Evolutionary conservation across 192 early-diverging fungal genomes (phyloP).

Genomic region (Geosiphon pyriformis): DNA sequence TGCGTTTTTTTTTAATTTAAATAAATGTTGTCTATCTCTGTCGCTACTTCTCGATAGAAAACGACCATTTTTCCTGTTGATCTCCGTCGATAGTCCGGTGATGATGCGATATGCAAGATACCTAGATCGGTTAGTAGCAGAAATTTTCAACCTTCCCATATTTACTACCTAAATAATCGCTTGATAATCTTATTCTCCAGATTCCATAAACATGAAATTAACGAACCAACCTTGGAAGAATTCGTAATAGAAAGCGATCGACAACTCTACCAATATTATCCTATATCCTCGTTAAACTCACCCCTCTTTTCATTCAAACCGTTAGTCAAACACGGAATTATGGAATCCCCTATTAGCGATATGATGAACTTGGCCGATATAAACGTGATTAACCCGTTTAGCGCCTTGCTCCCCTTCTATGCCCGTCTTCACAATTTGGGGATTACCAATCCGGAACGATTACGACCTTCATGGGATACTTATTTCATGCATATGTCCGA

Average conservation of each 20-base stretch:
- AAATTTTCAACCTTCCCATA: background rate
- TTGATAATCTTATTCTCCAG: conserved; percentile 14
- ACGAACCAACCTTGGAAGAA: conserved; percentile 42
- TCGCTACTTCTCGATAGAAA: conserved; percentile 39
- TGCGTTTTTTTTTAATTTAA: no score
- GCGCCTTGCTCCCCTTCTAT: background rate
- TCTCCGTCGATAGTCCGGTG: conserved; percentile 81
- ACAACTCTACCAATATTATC: conserved; percentile 46
- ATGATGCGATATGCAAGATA: conserved; percentile 61
- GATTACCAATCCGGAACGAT: conserved; percentile 64
- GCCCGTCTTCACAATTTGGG: conserved; percentile 40
- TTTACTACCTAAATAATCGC: background rate
- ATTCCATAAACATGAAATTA: conserved; percentile 1
- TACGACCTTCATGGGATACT: conserved; percentile 92
- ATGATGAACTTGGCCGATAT: conserved; percentile 15
- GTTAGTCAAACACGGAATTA: conserved; percentile 19
- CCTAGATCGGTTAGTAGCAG: conserved; percentile 30
- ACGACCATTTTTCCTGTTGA: conserved; percentile 76
- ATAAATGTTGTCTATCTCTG: no score
- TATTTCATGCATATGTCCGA: conserved; percentile 97
- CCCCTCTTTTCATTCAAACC: no score
- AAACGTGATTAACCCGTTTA: conserved; percentile 11
- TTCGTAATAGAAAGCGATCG: conserved; percentile 57
- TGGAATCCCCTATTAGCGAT: conserved; percentile 11
- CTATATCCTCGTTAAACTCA: no score